Conservation (phyloP, 352 stramenopile genomes). For the Halophytophthora polymorphica region DNA sequence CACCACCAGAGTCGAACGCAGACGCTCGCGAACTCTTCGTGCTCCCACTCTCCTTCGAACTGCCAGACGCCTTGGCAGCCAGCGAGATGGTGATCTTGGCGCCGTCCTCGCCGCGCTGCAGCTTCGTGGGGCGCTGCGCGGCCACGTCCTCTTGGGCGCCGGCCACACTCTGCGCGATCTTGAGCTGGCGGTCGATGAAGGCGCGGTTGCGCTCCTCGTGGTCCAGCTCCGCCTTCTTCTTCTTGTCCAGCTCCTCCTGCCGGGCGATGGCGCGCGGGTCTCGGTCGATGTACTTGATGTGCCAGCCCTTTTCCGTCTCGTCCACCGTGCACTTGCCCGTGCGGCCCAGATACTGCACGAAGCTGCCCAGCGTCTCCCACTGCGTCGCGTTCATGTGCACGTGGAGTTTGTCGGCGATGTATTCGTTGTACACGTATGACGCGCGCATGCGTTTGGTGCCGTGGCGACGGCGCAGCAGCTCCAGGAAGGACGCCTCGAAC, state of each 20-base stretch:
- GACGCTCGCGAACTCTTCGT: background rate
- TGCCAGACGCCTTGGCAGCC: slow-evolving; percentile 12
- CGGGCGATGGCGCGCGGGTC: slow-evolving; percentile 90
- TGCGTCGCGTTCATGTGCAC: slow-evolving; percentile 99
- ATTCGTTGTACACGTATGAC: slow-evolving; percentile 98
- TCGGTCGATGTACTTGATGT: slow-evolving; percentile 95
- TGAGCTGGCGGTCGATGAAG: slow-evolving; percentile 77
- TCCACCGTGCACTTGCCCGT: slow-evolving; percentile 96
- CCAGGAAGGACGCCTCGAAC: slow-evolving; percentile 96
- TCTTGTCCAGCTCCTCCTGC: slow-evolving; percentile 85
- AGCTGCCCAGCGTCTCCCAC: slow-evolving; percentile 95
- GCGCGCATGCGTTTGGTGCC: slow-evolving; percentile 96
- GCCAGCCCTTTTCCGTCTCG: slow-evolving; percentile 98
- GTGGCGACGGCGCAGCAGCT: slow-evolving; percentile 93
- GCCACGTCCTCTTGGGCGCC: slow-evolving; percentile 24
- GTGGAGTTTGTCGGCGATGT: slow-evolving; percentile 98
- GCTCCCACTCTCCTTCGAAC: slow-evolving; percentile 19
- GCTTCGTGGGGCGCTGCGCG: slow-evolving; percentile 54
- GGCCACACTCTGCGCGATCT: slow-evolving; percentile 43
- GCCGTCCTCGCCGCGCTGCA: slow-evolving; percentile 42
- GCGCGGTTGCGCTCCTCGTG: slow-evolving; percentile 81
- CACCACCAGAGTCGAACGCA: slow-evolving; percentile 1
- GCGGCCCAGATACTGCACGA: slow-evolving; percentile 98
- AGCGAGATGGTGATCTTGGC: slow-evolving; percentile 47
- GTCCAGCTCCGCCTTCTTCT: slow-evolving; percentile 88